phyloP scores from a whole-genome alignment of 164 flowering plant genomes.

The Magnolia changhungtana region DNA sequence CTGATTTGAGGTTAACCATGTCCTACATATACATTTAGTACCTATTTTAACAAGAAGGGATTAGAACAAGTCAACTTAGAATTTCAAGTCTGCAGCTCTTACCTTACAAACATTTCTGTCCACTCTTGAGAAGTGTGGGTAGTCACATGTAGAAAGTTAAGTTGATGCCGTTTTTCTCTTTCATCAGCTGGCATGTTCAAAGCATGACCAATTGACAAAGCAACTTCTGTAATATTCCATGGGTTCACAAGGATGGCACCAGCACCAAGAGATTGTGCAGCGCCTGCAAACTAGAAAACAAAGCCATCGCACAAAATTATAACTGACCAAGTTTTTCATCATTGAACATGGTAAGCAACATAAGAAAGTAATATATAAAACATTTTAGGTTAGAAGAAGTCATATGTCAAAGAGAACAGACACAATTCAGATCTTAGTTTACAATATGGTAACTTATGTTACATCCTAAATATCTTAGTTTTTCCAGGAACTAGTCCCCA shows the following conservation, averaged over 20 bases:
- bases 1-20: too few relatives aligned
- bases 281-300: conserved; percentile 86
- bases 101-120: conserved; percentile 98
- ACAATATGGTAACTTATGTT: too few relatives aligned
- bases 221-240: conserved; percentile 94
- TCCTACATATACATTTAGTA: not conserved
- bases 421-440: not conserved
- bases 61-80: not conserved
- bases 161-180: conserved; percentile 76
- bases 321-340: not conserved
- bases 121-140: conserved; percentile 92
- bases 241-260: conserved; percentile 97
- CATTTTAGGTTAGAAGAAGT: not conserved
- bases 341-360: not conserved
- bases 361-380: not conserved
- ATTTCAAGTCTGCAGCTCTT: not conserved
- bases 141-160: conserved; percentile 76
- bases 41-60: not conserved
- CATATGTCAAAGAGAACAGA: not conserved
- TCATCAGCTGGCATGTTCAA: conserved; percentile 69
- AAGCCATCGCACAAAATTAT: conserved; percentile 6
- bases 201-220: conserved; percentile 65
- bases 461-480: not conserved
- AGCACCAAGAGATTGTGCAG: conserved; percentile 98
- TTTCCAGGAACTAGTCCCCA: not conserved